These are phyloP conservation scores for Leishmania gerbilli DNA, from an alignment of 208 protist species.

Conservation along the genomic window DNA sequence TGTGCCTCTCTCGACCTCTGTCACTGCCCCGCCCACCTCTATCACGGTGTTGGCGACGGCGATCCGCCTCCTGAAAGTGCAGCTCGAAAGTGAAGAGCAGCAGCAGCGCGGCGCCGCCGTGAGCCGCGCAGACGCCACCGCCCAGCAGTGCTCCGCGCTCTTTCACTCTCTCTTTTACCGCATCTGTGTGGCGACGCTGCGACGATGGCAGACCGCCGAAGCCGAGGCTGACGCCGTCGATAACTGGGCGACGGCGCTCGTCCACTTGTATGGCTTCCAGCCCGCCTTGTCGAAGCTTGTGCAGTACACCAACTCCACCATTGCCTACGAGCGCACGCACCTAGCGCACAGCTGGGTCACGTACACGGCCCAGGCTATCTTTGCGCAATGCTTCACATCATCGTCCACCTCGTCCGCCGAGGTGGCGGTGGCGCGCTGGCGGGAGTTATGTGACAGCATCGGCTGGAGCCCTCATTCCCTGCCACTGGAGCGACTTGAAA, in stretches of 20 bases:
- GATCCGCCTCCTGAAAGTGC: slow-evolving; percentile 25
- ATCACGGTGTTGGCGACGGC: slow-evolving; percentile 24
- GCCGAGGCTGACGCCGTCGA: slow-evolving; percentile 27
- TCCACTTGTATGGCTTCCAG: slow-evolving; percentile 53
- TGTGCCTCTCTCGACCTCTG: background rate
- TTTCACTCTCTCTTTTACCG: slow-evolving; percentile 32
- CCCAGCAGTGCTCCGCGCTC: slow-evolving; percentile 4
- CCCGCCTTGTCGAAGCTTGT: slow-evolving; percentile 18
- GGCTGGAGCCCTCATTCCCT: slow-evolving; percentile 64
- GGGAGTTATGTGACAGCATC: slow-evolving; percentile 44
- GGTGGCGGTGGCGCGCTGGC: slow-evolving; percentile 36
- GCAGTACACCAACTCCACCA: slow-evolving; percentile 29
- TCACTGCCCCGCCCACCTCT: slow-evolving; percentile 8
- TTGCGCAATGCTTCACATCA: slow-evolving; percentile 40
- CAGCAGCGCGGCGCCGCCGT: slow-evolving; percentile 10
- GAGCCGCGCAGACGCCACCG: background rate
- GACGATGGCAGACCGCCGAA: slow-evolving; percentile 22
- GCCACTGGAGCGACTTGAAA: slow-evolving; percentile 38
- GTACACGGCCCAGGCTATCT: slow-evolving; percentile 50
- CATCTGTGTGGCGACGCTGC: slow-evolving; percentile 26
- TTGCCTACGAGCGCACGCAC: slow-evolving; percentile 20
- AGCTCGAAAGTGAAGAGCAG: slow-evolving; percentile 17
- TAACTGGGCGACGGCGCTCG: slow-evolving; percentile 41
- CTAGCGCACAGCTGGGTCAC: slow-evolving; percentile 37
- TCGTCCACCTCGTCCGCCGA: slow-evolving; percentile 14